Base-by-base conservation (phyloP, 805 yeast genomes). In the Myxozyma nipponensis region DNA sequence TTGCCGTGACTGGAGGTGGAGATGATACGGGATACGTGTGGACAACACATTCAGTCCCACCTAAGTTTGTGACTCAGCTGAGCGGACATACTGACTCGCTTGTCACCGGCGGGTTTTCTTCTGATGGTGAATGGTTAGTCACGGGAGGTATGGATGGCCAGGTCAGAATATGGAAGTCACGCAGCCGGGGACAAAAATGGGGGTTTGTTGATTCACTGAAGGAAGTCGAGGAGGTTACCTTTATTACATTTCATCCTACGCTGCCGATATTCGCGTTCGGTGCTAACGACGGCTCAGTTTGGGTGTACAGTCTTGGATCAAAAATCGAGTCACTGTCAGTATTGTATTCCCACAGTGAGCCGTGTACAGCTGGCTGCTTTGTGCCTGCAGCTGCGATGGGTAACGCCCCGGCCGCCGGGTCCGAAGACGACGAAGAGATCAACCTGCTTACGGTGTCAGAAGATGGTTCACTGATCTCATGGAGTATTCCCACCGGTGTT, bases 111-210 rank as follows among this genome's bases (percentile, higher is more conserved):
- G 88, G 82, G 0, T 93, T 93, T 69, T 82, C 95, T 1, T 69
- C 73, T 34, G 93, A 87, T 62, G 99, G 98, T 23, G 75, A 79
- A 40, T 89, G 73, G 62, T 72, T 86, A 39, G 76, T 93, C 10
- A 84, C 96, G 4, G 98, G 91, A 36, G 99, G 95, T 69, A 93
- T 93, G 99, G 82, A 82, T 47, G 98, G 98, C 47, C 81, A 81
- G 61, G 74, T 91, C 26, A 75, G 86, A 60, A 79, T 89, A 15
- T 86, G 83, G 72, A 78, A 81, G 64, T 72, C 90, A 4, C 67
- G 76, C 41, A 83, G 83, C 61, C 83, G 84, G 40, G 96, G 95
- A 25, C 88, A 90, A 66, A 78, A 79, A 50, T 91, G 98, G 98
- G 75, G 73, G 55, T 70, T 77, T 60, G 72, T 77, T 55, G 84